Percentiles rank a stretch among this genome's conserved stretches.
These are phyloP conservation scores for Micractinium sp. DNA, from an alignment of 139 green algal genomes.

Conservation along the genomic window DNA sequence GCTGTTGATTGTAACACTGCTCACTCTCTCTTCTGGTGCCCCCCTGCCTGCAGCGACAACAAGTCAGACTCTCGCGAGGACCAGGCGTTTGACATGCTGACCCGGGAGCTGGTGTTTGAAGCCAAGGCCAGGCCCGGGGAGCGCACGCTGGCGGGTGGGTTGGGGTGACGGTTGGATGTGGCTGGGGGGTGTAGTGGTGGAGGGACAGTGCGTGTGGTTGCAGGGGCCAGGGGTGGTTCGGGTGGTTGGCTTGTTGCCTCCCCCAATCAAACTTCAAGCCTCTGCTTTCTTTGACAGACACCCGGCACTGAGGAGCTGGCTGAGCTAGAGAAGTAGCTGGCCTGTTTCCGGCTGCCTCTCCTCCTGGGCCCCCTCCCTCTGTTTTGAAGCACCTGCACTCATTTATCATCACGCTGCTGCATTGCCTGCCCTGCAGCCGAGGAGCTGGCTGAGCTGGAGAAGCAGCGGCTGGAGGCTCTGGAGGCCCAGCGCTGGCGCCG, in stretches of 20 bases:
- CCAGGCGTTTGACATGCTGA: constrained; percentile 71
- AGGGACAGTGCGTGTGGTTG: too few species aligned
- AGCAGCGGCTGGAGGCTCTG: constrained; percentile 70
- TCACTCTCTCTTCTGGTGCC: background rate
- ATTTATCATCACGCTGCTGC: background rate
- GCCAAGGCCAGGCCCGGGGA: constrained; percentile 69
- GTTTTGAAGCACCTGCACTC: background rate
- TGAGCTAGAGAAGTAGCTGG: too few species aligned
- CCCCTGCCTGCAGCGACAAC: constrained; percentile 12
- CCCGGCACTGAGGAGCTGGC: too few species aligned
- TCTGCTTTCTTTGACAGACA: too few species aligned
- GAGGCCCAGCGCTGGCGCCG: constrained; percentile 76
- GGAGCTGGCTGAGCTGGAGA: constrained; percentile 72
- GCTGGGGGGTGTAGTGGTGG: too few species aligned
- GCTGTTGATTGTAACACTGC: too few species aligned
- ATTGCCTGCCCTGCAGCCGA: constrained; percentile 51
- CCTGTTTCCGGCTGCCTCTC: too few species aligned
- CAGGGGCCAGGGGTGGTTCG: too few species aligned
- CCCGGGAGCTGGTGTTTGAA: constrained; percentile 78
- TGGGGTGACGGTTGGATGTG: too few species aligned
- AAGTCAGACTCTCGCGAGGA: constrained; percentile 63
- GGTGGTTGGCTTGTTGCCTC: background rate
- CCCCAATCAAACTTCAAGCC: background rate
- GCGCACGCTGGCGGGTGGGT: constrained; percentile 58
- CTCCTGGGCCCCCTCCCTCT: too few species aligned